Evolutionary conservation across 2,329 filamentous ascomycete genomes (phyloP), one percentile per base, ranked within the genome.

Genomic region (Metarhizium rileyi): DNA sequence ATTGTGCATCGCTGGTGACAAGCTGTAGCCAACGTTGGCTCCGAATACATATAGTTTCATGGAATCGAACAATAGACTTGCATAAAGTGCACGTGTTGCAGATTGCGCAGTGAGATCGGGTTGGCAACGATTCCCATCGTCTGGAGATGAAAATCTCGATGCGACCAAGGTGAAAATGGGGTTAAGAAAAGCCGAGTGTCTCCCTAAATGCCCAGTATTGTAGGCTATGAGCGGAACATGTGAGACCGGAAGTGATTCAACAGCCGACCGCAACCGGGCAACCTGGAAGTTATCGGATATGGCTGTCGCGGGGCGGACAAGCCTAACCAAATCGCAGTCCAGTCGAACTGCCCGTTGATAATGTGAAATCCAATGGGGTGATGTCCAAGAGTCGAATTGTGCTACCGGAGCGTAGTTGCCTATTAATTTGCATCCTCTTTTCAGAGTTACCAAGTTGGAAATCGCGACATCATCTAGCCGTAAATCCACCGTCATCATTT

Each of bases 1-100:
- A 49, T 82, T 86, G 62, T 90, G 86, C 84, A 90, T 90, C 6
- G 83, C 81, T 1, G 86, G 86, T 0, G 86, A 89, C 50, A 90
- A 64, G 61, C 83, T 88, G 67, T 86, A 87, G 46, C 75, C 78
- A 9, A 86, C 80, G 49, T 83, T 83, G 49, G 78, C 81, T n/a
- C 86, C 86, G 46, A 89, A 78, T 30, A 90, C 83, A 56, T 85
- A 86, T 49, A 87, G 80, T 46, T 83, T 80, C 72, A 90, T 80
- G 0, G 81, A 74, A 38, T 88, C 82, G 47, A 81, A 77, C 1
- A 84, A 71, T 51, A 84, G 86, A 1, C 79, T 81, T 4, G 80
- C 73, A 57, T 82, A 87, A 0, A 89, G 71, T 1, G 83, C 80
- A 52, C 77, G 67, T 5, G 83, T 85, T 0, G 83, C 78, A 52